Evolutionary conservation across 2,329 filamentous ascomycete genomes (phyloP).

Genomic region (Mariannaea elegans): DNA sequence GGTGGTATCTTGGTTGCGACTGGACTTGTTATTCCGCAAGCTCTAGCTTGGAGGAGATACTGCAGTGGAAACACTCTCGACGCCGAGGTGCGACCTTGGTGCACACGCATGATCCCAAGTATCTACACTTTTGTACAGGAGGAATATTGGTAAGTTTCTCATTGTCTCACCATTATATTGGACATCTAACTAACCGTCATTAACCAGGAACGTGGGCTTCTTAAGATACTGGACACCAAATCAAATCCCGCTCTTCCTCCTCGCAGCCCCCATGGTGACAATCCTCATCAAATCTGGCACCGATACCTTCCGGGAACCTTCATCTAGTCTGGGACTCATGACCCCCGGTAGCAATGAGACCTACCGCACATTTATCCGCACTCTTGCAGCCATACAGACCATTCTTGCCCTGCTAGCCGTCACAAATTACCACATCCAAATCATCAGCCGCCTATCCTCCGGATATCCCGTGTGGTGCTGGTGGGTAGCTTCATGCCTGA

Average conservation of each 20-base stretch:
- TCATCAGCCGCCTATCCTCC: constrained; percentile 88
- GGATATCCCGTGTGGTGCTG: constrained; percentile 92
- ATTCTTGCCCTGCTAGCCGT: constrained; percentile 76
- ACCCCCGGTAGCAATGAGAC: constrained; percentile 17
- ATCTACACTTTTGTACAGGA: constrained; percentile 92
- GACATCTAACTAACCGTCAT: no score
- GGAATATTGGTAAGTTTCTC: constrained; percentile 79
- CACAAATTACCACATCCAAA: constrained; percentile 90
- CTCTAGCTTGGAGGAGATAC: constrained; percentile 76
- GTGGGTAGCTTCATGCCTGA: constrained; percentile 69
- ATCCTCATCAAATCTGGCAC: constrained; percentile 68
- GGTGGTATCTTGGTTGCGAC: constrained; percentile 74
- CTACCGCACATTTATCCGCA: constrained; percentile 51
- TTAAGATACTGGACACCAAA: constrained; percentile 88
- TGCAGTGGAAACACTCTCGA: constrained; percentile 55
- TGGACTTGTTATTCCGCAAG: constrained; percentile 78
- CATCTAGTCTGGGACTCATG: constrained; percentile 13
- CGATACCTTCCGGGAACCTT: constrained; percentile 45
- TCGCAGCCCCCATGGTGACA: constrained; percentile 80
- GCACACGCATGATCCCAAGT: constrained; percentile 75
- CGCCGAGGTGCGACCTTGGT: constrained; percentile 73
- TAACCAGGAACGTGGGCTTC: constrained; percentile 81
- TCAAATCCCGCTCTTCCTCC: constrained; percentile 86
- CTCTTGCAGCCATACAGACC: constrained; percentile 77
- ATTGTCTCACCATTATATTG: constrained; percentile 14